Evolutionary conservation across 148 eudicot species (phyloP).

Genomic region (Fagopyrum tataricum): DNA sequence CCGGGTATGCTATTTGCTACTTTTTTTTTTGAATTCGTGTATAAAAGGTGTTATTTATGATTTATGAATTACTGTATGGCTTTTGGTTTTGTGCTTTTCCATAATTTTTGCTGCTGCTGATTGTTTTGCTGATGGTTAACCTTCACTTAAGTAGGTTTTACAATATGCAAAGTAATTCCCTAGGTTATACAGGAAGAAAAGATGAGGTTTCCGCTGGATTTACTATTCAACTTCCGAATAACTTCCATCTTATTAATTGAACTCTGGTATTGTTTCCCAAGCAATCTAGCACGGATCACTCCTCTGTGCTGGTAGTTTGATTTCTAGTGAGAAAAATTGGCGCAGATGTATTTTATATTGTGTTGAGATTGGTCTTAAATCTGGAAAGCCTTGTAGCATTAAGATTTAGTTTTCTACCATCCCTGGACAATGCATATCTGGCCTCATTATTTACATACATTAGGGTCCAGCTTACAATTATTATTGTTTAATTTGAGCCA

Average conservation of each 20-base stretch:
- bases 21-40: background rate
- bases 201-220: background rate
- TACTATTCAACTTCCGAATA: background rate
- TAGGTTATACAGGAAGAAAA: background rate
- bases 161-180: background rate
- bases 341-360: background rate
- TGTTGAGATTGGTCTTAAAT: background rate
- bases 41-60: background rate
- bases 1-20: constrained; percentile 21
- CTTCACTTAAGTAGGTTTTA: background rate
- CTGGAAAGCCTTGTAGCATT: background rate
- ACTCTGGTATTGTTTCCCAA: background rate
- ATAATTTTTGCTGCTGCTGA: background rate
- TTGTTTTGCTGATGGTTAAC: background rate
- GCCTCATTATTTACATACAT: background rate
- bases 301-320: background rate
- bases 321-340: background rate
- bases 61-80: background rate
- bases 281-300: background rate
- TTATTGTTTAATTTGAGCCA: background rate
- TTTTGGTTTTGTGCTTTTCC: background rate
- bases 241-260: background rate
- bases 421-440: background rate
- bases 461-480: background rate
- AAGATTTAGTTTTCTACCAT: background rate